These are phyloP conservation scores for Hevea brasiliensis DNA, from an alignment of 345 rosid species.

Conservation along the genomic window DNA sequence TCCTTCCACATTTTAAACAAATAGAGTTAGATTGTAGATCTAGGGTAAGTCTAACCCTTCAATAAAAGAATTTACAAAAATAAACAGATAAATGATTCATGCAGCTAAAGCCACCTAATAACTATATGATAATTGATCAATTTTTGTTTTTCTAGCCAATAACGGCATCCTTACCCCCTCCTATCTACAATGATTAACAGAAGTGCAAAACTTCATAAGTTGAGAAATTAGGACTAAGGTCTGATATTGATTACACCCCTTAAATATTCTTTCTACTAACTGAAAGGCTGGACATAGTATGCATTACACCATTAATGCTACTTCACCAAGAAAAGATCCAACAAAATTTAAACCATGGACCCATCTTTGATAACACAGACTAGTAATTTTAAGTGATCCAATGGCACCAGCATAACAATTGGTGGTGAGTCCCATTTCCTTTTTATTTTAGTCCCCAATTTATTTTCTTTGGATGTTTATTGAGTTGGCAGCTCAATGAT, in stretches of 20 bases:
- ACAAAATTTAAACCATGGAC: no score
- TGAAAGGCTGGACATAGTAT: background rate
- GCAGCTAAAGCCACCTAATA: background rate
- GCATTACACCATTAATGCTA: background rate
- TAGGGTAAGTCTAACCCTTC: background rate
- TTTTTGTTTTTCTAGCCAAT: background rate
- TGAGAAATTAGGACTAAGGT: background rate
- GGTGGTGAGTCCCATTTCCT: no score
- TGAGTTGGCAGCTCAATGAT: no score
- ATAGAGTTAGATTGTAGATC: background rate
- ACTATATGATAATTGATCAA: background rate
- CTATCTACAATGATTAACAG: background rate
- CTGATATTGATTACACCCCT: background rate
- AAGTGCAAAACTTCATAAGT: no score
- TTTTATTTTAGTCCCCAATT: no score
- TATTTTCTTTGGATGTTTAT: no score
- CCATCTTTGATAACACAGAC: no score
- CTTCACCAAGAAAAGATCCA: background rate
- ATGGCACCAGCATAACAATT: no score
- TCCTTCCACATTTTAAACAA: background rate
- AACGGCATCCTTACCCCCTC: background rate
- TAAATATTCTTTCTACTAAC: background rate
- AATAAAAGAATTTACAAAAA: no score
- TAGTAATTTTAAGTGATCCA: no score
- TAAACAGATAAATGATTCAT: background rate